Conservation (phyloP, 1,284 basidiomycete species). For the Ceratobasidium sp. region DNA sequence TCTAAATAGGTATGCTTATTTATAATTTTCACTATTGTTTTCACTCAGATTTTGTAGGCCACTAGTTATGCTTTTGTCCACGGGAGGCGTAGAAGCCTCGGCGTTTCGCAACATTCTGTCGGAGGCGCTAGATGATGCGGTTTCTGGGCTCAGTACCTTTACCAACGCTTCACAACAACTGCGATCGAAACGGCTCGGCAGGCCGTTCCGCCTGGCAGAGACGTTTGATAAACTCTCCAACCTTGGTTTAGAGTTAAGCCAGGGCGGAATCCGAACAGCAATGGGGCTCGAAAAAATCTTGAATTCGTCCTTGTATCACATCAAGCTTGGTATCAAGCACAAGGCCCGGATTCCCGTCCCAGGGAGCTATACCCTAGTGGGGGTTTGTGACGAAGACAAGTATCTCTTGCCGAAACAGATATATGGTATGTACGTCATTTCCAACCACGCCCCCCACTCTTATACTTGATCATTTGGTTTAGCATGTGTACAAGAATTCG, state of each 20-base stretch:
- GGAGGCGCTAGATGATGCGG: conserved; percentile 59
- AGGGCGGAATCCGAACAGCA: conserved; percentile 68
- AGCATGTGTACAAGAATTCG: conserved; percentile 44
- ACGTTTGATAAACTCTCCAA: conserved; percentile 64
- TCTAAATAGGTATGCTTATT: conserved; percentile 67
- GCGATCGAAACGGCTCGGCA: conserved; percentile 60
- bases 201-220: conserved; percentile 61
- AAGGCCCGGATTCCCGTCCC: conserved; percentile 40
- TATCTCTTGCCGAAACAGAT: conserved; percentile 68
- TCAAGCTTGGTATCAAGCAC: conserved; percentile 41
- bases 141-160: conserved; percentile 50
- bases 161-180: conserved; percentile 54
- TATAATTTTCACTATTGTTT: conserved; percentile 31
- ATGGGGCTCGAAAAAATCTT: conserved; percentile 19
- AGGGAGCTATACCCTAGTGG: conserved; percentile 43
- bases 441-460: neutral
- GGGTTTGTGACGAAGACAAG: conserved; percentile 72
- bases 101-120: conserved; percentile 55
- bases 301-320: conserved; percentile 37
- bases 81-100: neutral
- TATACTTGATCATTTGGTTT: neutral
- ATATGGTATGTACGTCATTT: conserved; percentile 61
- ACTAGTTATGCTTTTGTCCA: conserved; percentile 20
- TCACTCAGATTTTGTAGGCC: conserved; percentile 12
- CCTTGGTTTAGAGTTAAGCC: conserved; percentile 62